phyloP scores from a whole-genome alignment of 805 yeast genomes.

The Dipodascus albidus region DNA sequence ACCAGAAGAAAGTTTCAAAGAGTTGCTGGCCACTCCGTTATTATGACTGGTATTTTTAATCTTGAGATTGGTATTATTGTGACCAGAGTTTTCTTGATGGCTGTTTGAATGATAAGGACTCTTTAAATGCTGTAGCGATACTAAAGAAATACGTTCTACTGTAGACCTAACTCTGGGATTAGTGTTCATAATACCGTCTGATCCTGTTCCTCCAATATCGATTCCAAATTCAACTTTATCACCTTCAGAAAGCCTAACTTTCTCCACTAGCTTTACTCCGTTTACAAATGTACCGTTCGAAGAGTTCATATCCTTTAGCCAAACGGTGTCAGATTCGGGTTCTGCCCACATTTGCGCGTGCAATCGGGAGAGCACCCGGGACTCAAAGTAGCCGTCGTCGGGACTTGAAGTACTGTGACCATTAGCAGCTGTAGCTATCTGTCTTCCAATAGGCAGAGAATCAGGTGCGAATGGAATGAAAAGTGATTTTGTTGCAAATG shows the following conservation, averaged over 20 bases:
- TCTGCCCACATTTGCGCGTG: conserved; percentile 88
- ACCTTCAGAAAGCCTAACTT: conserved; percentile 40
- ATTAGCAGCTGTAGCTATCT: conserved; percentile 22
- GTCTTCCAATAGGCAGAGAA: conserved; percentile 80
- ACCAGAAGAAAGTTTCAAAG: not conserved
- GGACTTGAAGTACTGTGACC: conserved; percentile 37
- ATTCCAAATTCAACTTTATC: conserved; percentile 89
- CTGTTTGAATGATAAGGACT: too few relatives aligned
- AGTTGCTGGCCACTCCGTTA: not conserved
- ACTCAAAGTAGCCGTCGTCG: conserved; percentile 88
- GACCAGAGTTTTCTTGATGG: too few relatives aligned
- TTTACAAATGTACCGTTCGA: conserved; percentile 94
- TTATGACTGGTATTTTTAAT: not conserved
- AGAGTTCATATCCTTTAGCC: conserved; percentile 75
- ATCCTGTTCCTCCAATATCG: conserved; percentile 41
- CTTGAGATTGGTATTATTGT: too few relatives aligned
- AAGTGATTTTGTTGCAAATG: conserved; percentile 70
- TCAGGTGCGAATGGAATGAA: conserved; percentile 76
- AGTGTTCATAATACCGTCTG: conserved; percentile 38
- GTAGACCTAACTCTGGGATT: conserved; percentile 81
- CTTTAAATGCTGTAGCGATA: conserved; percentile 27
- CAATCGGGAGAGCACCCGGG: conserved; percentile 82
- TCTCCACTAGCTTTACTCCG: conserved; percentile 40
- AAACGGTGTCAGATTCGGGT: conserved; percentile 47
- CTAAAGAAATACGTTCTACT: conserved; percentile 61